These are phyloP conservation scores for Polytrichum commune DNA, from an alignment of 225 moss, liverwort and hornwort species.

Conservation along the genomic window DNA sequence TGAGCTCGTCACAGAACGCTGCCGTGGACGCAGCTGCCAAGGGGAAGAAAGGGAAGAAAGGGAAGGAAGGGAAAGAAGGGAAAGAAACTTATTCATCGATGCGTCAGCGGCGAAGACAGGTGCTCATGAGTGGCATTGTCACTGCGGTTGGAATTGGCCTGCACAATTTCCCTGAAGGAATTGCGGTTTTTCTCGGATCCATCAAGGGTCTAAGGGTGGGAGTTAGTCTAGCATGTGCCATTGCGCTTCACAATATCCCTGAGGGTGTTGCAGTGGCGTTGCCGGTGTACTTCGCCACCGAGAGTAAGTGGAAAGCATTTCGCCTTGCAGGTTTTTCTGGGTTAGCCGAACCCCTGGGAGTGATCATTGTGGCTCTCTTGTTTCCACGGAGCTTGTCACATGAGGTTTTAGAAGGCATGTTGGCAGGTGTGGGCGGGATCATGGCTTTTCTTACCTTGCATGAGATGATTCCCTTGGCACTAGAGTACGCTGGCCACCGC, in stretches of 20 bases:
- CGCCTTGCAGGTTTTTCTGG: conserved; percentile 84
- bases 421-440: conserved; percentile 90
- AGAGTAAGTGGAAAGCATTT: conserved; percentile 93
- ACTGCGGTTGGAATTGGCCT: conserved; percentile 76
- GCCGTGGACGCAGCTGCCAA: conserved; percentile 37
- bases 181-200: conserved; percentile 94
- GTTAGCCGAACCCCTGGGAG: conserved; percentile 89
- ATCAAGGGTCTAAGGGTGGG: conserved; percentile 97
- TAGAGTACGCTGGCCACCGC: conserved; percentile 89
- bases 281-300: conserved; percentile 95
- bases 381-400: conserved; percentile 91
- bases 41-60: conserved; percentile 18
- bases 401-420: conserved; percentile 76
- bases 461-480: conserved; percentile 91
- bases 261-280: conserved; percentile 97
- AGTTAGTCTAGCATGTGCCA: conserved; percentile 82
- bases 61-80: conserved; percentile 28
- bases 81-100: conserved; percentile 26
- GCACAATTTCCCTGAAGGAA: conserved; percentile 99
- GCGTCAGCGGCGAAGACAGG: conserved; percentile 55
- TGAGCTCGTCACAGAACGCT: conserved; percentile 53
- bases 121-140: conserved; percentile 50
- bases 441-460: conserved; percentile 98
- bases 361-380: conserved; percentile 74
- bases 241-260: conserved; percentile 95